Base-by-base conservation (phyloP, 2,329 filamentous ascomycete genomes). In the Trichoderma asperellum region DNA sequence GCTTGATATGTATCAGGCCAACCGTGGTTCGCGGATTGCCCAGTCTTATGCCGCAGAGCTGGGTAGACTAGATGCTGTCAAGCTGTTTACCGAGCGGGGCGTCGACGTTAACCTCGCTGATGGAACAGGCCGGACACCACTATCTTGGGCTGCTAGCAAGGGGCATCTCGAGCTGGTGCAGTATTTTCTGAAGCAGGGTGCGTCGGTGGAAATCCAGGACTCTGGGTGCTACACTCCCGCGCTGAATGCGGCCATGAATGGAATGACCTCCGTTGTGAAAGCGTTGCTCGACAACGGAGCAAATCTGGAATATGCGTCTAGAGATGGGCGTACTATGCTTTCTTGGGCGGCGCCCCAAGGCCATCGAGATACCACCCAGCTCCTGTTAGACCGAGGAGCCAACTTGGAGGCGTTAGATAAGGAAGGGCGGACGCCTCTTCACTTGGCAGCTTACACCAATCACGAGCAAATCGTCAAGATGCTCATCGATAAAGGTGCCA, bases 401-500 rank as follows among this genome's bases (percentile, higher is more conserved):
- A 7, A 60, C 24, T 10, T 67, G n/a, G 62, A 70, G 21, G 21
- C 68, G 1, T 5, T 34, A 21, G 68, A 70, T 35, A 67, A 55
- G 34, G 56, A 59, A 4, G 56, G 68, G 12, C 40, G 14, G n/a
- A 43, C 68, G 5, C 68, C 68, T 18, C 62, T 70, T 14, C 34
- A 40, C 5, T 35, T 66, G 5, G 62, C 57, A 2, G 62, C 62
- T 12, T 12, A 67, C 6, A 11, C 12, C 2, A 63, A 47, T 7
- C 21, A 8, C 5, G 47, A 61, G 24, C 8, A 5, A 12, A 43
- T 61, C 12, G 62, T 29, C 7, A 18, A 47, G 35, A 6, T 56
- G 10, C 68, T 70, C 62, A 57, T 70, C 10, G 34, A 56, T 10
- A 37, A 27, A 16, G 68, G 68, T 10, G 68, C 62, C 32, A 37